Conservation (phyloP, 768 basidiomycete species). For the Omphalotus guepiniiformis region DNA sequence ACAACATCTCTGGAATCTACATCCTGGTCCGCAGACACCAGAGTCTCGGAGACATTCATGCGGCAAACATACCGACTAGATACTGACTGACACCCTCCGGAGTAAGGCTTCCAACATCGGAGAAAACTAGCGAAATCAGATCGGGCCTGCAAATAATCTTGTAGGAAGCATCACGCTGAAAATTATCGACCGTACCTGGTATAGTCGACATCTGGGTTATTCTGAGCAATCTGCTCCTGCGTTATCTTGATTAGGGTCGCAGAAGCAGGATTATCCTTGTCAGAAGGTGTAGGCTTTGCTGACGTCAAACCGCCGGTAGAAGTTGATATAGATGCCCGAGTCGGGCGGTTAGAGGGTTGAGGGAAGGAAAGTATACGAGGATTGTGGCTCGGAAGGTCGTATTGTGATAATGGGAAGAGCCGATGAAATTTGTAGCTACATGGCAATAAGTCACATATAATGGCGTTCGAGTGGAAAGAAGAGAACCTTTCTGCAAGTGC, state of each 20-base stretch:
- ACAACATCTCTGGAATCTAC: no score
- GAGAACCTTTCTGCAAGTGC: conserved; percentile 80
- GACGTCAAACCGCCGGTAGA: conserved; percentile 4
- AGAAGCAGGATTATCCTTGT: neutral
- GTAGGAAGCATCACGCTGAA: neutral
- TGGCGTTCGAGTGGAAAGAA: conserved; percentile 14
- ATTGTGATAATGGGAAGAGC: conserved; percentile 88
- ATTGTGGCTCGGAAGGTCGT: conserved; percentile 82
- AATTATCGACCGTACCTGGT: conserved; percentile 58
- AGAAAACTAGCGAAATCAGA: conserved; percentile 90
- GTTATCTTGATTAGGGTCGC: conserved; percentile 51
- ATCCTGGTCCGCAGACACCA: no score
- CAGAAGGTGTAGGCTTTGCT: conserved; percentile 11
- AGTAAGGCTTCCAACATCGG: conserved; percentile 89
- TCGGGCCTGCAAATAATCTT: conserved; percentile 58
- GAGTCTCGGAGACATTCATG: no score
- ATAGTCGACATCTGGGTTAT: conserved; percentile 90
- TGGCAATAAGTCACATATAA: conserved; percentile 14
- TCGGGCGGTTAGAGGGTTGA: conserved; percentile 22
- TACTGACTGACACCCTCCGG: conserved; percentile 94
- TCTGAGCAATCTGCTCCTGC: conserved; percentile 74
- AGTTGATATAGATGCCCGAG: neutral
- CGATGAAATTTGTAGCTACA: conserved; percentile 95
- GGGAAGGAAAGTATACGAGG: conserved; percentile 72
- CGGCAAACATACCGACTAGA: conserved; percentile 91